A percentile compares a stretch with the other conserved stretches of the same genome.
These are phyloP conservation scores for Colletotrichum tropicicola DNA, from an alignment of 2,329 filamentous ascomycete genomes.

Conservation along the genomic window DNA sequence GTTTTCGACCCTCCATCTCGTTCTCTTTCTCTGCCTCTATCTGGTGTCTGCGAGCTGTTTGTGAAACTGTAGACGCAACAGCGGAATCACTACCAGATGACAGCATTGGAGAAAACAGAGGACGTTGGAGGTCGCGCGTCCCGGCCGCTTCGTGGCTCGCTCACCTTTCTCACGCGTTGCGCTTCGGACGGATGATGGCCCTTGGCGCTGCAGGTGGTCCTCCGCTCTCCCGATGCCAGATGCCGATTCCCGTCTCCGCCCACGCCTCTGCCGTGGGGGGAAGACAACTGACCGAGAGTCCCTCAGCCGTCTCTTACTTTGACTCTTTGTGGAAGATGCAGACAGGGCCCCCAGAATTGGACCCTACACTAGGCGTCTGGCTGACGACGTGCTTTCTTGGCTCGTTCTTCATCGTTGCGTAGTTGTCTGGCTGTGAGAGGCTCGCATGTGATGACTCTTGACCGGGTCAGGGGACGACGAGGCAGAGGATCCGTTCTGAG, in stretches of 20 bases:
- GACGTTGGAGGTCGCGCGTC: neutral
- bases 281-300: neutral
- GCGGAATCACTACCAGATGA: no score
- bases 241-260: conserved; percentile 19
- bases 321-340: no score
- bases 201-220: conserved; percentile 10
- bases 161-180: conserved; percentile 6
- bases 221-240: neutral
- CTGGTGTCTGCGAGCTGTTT: no score
- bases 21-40: no score
- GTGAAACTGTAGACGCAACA: neutral
- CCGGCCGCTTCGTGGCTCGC: neutral
- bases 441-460: neutral
- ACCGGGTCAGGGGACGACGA: neutral
- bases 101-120: no score
- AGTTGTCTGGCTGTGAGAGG: no score
- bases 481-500: neutral
- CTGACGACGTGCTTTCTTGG: no score
- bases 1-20: neutral
- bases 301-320: neutral
- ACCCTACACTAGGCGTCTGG: no score
- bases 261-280: conserved; percentile 16
- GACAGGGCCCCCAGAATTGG: no score
- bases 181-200: conserved; percentile 20
- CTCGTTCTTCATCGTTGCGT: no score